phyloP scores from a whole-genome alignment of 2,329 filamentous ascomycete species.

The Penicillium griseofulvum region DNA sequence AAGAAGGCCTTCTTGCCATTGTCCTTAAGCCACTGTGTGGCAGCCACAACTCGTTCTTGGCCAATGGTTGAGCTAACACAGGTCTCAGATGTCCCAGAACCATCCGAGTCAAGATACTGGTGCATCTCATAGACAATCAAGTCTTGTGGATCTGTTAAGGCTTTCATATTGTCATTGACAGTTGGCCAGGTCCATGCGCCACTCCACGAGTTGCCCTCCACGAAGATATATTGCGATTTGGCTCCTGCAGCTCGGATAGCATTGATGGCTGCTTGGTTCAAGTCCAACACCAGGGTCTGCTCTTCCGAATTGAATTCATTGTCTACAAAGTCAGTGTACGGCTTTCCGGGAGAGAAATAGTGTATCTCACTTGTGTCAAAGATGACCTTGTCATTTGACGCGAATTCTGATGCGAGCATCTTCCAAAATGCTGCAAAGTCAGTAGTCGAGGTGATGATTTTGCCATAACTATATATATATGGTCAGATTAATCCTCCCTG shows the following conservation, averaged over 20 bases:
- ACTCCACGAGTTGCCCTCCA: slow-evolving; percentile 54
- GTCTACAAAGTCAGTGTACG: slow-evolving; percentile 34
- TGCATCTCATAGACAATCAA: slow-evolving; percentile 62
- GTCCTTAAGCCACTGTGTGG: slow-evolving; percentile 50
- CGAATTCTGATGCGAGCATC: slow-evolving; percentile 55
- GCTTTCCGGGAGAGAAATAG: no score
- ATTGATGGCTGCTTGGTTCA: slow-evolving; percentile 65
- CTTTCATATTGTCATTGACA: slow-evolving; percentile 45
- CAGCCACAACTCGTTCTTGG: slow-evolving; percentile 46
- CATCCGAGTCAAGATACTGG: slow-evolving; percentile 59
- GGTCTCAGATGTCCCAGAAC: slow-evolving; percentile 51
- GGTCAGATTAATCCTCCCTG: neutral
- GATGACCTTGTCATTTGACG: slow-evolving; percentile 55
- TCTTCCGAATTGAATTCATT: slow-evolving; percentile 66
- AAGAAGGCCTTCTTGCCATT: slow-evolving; percentile 57
- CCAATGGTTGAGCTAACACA: slow-evolving; percentile 56
- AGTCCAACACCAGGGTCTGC: slow-evolving; percentile 55
- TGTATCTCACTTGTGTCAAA: slow-evolving; percentile 55
- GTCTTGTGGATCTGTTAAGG: slow-evolving; percentile 52
- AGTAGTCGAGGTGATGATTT: slow-evolving; percentile 52
- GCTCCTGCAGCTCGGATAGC: slow-evolving; percentile 61
- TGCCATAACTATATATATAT: slow-evolving; percentile 16
- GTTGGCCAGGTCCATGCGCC: slow-evolving; percentile 52
- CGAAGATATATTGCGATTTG: slow-evolving; percentile 57
- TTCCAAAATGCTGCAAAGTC: slow-evolving; percentile 59